Base-by-base conservation (phyloP, 495 filamentous ascomycete species). In the Penicillium steckii region DNA sequence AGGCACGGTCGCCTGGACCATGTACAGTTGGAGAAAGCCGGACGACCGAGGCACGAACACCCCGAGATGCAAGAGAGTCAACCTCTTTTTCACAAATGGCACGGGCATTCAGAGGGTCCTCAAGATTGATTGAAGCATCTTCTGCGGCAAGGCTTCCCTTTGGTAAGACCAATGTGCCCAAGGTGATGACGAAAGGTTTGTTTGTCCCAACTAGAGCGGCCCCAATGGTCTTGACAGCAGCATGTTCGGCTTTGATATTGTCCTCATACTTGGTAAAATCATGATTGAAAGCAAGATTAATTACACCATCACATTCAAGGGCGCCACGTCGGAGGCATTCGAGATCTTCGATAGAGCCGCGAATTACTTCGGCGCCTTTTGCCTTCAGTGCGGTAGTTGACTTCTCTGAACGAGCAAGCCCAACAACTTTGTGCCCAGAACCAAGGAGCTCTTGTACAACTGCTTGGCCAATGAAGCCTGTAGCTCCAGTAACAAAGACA, bases 401-500 rank as follows among this genome's bases (percentile, higher is more conserved):
- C 18, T 55, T 49, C 1, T 74, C 68, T 10, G 53, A 69, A 18
- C 76, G 74, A 6, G 68, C 70, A 41, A 80, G 73, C 9, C 61
- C 78, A 18, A 71, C 56, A 12, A 81, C 74, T 1, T 19, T 50
- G 54, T 80, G 74, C 17, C 74, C 73, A 19, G 56, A 48, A 4
- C 48, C 26, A 30, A 80, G 60, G 29, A 78, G 66, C 33, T 78
- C 64, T 32, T 72, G 50, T 22, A 72, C 64, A 10, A 78, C 65
- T 6, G 69, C 69, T 23, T 54, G 46, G 56, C 78, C 78, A 45
- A 80, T 66, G 46, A 68, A 76, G 62, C 76, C 76, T 33, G 71
- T 67, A 7, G 73, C 68, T 35, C 77, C 76, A 18, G 78, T 80
- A 35, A 80, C 64, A 49, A 81, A 79, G 57, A 79, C 51, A 22